A percentile compares a stretch with the other conserved stretches of the same genome.
Evolutionary conservation across 331 rosid genomes (phyloP).

Genomic region (Quercus tomentella): DNA sequence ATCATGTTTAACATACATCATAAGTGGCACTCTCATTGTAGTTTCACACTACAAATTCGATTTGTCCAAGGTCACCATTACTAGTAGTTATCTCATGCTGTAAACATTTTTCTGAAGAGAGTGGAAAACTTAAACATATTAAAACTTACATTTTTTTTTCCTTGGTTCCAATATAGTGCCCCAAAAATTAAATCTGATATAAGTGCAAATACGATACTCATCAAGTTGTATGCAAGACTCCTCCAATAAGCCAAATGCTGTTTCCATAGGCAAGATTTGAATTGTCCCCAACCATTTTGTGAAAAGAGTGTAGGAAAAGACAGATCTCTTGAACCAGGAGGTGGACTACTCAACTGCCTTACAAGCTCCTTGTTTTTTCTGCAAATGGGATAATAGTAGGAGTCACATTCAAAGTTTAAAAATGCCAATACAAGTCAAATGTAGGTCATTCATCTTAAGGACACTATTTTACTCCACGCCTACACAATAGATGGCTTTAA

Average conservation of each 20-base stretch:
- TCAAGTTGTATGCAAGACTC: slow-evolving; percentile 58
- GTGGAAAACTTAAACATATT: too few species aligned
- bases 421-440: neutral
- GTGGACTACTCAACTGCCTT: slow-evolving; percentile 44
- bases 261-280: slow-evolving; percentile 57
- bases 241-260: slow-evolving; percentile 62
- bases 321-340: slow-evolving; percentile 43
- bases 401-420: neutral
- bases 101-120: neutral
- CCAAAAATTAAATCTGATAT: slow-evolving; percentile 40
- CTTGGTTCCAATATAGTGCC: slow-evolving; percentile 50
- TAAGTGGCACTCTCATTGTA: too few species aligned
- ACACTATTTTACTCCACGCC: neutral
- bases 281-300: slow-evolving; percentile 51
- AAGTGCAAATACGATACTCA: slow-evolving; percentile 30
- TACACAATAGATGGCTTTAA: neutral
- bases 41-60: too few species aligned
- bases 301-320: slow-evolving; percentile 43
- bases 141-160: slow-evolving; percentile 41
- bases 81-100: too few species aligned
- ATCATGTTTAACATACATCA: too few species aligned
- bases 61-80: neutral
- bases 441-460: neutral
- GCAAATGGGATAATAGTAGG: neutral
- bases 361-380: slow-evolving; percentile 40